These are phyloP conservation scores for Funneliformis mosseae DNA, from an alignment of 192 early-diverging fungal species.

Conservation along the genomic window DNA sequence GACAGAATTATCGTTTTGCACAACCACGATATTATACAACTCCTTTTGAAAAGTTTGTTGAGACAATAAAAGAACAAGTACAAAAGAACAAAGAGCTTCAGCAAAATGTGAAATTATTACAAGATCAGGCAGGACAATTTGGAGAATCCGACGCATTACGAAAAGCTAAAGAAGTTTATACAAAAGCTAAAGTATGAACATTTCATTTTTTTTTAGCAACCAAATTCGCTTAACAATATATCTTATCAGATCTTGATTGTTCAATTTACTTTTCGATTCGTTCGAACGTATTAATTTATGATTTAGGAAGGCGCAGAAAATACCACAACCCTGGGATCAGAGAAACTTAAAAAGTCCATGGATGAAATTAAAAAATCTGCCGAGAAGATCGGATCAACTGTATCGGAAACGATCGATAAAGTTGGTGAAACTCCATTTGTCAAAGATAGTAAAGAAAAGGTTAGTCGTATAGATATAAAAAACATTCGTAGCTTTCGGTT, in stretches of 20 bases:
- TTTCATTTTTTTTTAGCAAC: background rate
- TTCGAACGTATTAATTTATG: background rate
- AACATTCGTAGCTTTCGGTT: background rate
- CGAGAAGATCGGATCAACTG: conserved; percentile 63
- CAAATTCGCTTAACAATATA: background rate
- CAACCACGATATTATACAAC: conserved; percentile 10
- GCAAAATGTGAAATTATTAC: conserved; percentile 86
- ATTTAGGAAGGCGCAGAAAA: conserved; percentile 45
- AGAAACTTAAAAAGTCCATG: conserved; percentile 60
- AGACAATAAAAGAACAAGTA: conserved; percentile 89
- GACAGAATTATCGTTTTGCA: background rate
- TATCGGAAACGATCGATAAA: conserved; percentile 66
- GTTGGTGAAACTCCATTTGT: conserved; percentile 77
- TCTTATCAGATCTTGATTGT: no score
- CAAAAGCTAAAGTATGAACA: conserved; percentile 53
- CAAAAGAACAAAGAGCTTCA: conserved; percentile 95
- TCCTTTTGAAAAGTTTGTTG: conserved; percentile 66
- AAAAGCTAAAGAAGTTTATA: conserved; percentile 76
- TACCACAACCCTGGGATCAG: conserved; percentile 43
- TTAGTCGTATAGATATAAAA: conserved; percentile 3
- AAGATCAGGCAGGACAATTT: conserved; percentile 79
- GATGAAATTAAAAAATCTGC: conserved; percentile 73
- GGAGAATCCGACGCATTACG: conserved; percentile 86
- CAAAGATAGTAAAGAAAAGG: conserved; percentile 75
- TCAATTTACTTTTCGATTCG: no score